Evolutionary conservation across 371 early-diverging fungal species (phyloP).

Genomic region (Amoeboradix gromovi): DNA sequence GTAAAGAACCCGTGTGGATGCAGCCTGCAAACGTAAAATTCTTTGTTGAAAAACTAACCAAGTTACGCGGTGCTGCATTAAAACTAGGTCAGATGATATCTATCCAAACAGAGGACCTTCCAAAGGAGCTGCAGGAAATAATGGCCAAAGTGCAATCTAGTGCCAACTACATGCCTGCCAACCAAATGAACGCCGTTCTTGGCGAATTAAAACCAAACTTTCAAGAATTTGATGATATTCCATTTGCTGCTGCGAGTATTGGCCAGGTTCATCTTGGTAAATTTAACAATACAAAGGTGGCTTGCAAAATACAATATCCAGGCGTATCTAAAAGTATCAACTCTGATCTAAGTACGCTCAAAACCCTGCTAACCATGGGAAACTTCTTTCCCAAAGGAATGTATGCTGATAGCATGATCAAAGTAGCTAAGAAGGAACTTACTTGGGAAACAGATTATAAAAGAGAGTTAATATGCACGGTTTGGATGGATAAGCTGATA

Average conservation of each 20-base stretch:
- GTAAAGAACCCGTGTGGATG: no score
- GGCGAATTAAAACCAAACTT: conserved; percentile 40
- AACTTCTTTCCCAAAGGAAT: conserved; percentile 64
- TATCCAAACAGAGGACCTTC: conserved; percentile 46
- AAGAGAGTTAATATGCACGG: conserved; percentile 50
- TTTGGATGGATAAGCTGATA: conserved; percentile 29
- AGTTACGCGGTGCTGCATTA: conserved; percentile 79
- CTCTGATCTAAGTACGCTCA: conserved; percentile 52
- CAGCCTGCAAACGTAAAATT: background rate
- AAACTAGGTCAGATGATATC: conserved; percentile 90
- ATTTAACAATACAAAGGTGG: conserved; percentile 22
- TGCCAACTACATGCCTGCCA: conserved; percentile 78
- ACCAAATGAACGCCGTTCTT: conserved; percentile 50
- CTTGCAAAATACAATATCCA: conserved; percentile 86
- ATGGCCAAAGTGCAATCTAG: conserved; percentile 58
- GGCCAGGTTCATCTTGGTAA: conserved; percentile 70
- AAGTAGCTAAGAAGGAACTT: conserved; percentile 61
- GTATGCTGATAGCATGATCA: conserved; percentile 77
- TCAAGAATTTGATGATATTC: conserved; percentile 30
- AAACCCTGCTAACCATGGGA: conserved; percentile 40
- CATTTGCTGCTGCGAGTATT: conserved; percentile 82
- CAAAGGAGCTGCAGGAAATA: conserved; percentile 48
- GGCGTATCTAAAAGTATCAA: conserved; percentile 64
- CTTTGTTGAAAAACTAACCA: background rate
- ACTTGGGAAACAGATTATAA: conserved; percentile 74